These are phyloP conservation scores for Xylaria sp. DNA, from an alignment of 2,329 filamentous ascomycete species.

Conservation along the genomic window DNA sequence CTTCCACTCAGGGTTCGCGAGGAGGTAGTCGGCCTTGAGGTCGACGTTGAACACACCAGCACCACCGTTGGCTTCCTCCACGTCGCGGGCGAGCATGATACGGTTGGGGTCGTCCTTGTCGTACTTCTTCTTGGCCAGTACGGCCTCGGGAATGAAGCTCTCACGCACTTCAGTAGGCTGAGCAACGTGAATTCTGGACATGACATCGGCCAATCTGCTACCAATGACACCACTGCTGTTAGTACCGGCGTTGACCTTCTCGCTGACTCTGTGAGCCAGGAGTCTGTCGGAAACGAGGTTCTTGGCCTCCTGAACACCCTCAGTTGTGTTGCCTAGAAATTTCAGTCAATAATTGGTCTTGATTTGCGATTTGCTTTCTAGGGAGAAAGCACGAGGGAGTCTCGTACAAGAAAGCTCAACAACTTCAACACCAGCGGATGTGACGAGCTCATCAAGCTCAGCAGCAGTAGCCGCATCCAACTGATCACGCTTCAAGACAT, in stretches of 20 bases:
- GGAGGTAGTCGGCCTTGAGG: slow-evolving; percentile 78
- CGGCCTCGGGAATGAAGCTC: slow-evolving; percentile 81
- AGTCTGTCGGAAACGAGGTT: slow-evolving; percentile 91
- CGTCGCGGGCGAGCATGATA: slow-evolving; percentile 72
- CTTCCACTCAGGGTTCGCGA: slow-evolving; percentile 90
- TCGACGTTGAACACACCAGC: slow-evolving; percentile 96
- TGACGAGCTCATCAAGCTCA: slow-evolving; percentile 72
- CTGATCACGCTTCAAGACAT: slow-evolving; percentile 82
- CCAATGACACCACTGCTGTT: slow-evolving; percentile 69
- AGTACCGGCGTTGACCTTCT: slow-evolving; percentile 92
- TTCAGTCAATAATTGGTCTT: neutral
- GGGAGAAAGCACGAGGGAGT: neutral
- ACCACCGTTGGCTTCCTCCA: slow-evolving; percentile 88
- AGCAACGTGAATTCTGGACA: slow-evolving; percentile 95
- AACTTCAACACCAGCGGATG: slow-evolving; percentile 85
- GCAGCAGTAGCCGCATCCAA: slow-evolving; percentile 72
- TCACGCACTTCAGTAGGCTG: slow-evolving; percentile 77
- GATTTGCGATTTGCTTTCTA: neutral
- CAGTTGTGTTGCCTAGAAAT: slow-evolving; percentile 63
- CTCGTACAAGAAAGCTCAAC: slow-evolving; percentile 74
- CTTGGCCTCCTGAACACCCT: slow-evolving; percentile 91
- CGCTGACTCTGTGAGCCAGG: slow-evolving; percentile 85
- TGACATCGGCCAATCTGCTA: slow-evolving; percentile 79
- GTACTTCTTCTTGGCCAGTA: slow-evolving; percentile 78
- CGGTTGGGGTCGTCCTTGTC: slow-evolving; percentile 85